Conservation (phyloP, 306 rosid species). For the Castanopsis chinensis region DNA sequence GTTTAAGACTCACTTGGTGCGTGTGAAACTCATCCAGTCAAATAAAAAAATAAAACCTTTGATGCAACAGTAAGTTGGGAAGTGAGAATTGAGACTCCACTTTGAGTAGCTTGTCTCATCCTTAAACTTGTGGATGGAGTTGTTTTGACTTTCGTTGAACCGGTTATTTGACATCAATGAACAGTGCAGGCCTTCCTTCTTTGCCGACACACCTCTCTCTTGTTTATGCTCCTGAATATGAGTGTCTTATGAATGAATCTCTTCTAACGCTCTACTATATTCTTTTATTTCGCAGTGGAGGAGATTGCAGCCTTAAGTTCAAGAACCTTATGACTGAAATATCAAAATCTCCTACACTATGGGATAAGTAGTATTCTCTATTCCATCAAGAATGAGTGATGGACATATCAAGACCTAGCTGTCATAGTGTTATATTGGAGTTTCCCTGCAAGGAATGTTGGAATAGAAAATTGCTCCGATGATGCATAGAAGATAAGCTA, state of each 20-base stretch:
- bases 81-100: background rate
- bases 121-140: background rate
- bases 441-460: background rate
- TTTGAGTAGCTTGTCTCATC: background rate
- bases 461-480: background rate
- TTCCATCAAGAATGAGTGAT: constrained; percentile 89
- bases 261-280: constrained; percentile 9
- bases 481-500: background rate
- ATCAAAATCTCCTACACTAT: constrained; percentile 66
- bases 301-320: constrained; percentile 92
- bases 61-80: background rate
- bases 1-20: no score
- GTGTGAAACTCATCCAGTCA: no score
- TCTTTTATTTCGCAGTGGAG: constrained; percentile 62
- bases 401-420: background rate
- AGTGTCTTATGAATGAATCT: background rate
- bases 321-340: constrained; percentile 91
- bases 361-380: constrained; percentile 77
- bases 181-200: background rate
- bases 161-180: background rate
- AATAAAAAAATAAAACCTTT: no score
- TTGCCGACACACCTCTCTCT: background rate
- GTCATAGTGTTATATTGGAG: background rate
- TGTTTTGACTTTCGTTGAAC: background rate
- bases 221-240: background rate